Conservation (phyloP, 2,329 filamentous ascomycete genomes). For the Microsporum canis region DNA sequence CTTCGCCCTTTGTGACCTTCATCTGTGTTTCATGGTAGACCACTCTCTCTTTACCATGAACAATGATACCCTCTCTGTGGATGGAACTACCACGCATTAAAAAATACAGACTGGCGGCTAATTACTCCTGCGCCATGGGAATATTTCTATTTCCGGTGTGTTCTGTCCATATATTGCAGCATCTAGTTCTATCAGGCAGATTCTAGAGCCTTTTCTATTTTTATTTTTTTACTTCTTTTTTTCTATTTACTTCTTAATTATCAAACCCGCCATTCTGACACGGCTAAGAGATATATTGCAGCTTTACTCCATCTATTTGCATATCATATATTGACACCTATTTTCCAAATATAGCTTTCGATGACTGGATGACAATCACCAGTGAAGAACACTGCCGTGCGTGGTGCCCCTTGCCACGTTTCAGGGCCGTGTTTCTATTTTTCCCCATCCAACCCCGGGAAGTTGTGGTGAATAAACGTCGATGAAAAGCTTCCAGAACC, state of each 20-base stretch:
- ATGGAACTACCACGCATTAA: neutral
- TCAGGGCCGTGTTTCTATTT: neutral
- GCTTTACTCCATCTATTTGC: neutral
- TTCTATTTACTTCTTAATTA: neutral
- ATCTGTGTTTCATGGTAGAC: neutral
- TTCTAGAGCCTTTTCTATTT: neutral
- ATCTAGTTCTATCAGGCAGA: neutral
- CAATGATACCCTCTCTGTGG: neutral
- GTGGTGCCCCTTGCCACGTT: neutral
- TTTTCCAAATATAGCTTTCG: neutral
- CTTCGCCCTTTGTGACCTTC: neutral
- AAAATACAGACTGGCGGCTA: neutral
- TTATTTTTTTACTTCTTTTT: neutral
- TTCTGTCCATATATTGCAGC: neutral
- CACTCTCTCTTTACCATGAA: neutral
- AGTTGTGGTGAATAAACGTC: neutral
- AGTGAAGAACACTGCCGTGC: neutral
- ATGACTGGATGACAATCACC: neutral
- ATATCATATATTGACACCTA: neutral
- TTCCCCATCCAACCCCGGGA: neutral
- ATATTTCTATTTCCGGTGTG: neutral
- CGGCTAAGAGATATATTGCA: neutral
- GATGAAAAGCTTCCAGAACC: neutral
- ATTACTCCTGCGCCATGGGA: neutral
- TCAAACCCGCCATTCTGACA: neutral